Conservation (phyloP, 768 basidiomycete genomes). For the Russula griseocarnosa region DNA sequence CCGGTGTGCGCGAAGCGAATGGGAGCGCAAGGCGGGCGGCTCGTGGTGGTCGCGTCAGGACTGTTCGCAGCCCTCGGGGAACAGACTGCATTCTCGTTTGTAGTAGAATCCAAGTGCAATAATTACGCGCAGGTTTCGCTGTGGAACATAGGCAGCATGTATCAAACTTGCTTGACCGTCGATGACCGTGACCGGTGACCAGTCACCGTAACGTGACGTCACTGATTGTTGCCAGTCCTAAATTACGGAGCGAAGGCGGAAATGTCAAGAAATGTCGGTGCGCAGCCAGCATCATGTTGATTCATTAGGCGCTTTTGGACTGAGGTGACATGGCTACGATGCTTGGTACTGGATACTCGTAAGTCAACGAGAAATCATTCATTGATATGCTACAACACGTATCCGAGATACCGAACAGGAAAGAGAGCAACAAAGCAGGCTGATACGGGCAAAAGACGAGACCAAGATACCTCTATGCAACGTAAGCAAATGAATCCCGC, state of each 20-base stretch:
- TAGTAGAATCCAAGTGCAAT: background rate
- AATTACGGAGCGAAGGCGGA: no score
- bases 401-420: conserved; percentile 14
- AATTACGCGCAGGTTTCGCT: background rate
- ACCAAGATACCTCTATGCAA: conserved; percentile 43
- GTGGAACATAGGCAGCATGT: background rate
- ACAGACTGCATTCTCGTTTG: conserved; percentile 18
- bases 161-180: no score
- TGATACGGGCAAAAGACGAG: background rate
- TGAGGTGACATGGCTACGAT: no score
- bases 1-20: conserved; percentile 21
- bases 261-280: no score
- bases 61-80: conserved; percentile 15
- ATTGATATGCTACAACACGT: conserved; percentile 25
- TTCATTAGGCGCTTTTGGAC: no score
- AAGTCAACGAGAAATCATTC: conserved; percentile 13
- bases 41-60: conserved; percentile 3
- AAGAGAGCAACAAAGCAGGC: background rate
- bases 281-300: no score
- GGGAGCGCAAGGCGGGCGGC: conserved; percentile 12
- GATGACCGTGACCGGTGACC: no score
- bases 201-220: no score
- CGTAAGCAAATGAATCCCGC: conserved; percentile 83
- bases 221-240: no score
- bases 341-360: no score